Base-by-base conservation (phyloP, 352 stramenopile genomes). In the Phytophthora colocasiae region DNA sequence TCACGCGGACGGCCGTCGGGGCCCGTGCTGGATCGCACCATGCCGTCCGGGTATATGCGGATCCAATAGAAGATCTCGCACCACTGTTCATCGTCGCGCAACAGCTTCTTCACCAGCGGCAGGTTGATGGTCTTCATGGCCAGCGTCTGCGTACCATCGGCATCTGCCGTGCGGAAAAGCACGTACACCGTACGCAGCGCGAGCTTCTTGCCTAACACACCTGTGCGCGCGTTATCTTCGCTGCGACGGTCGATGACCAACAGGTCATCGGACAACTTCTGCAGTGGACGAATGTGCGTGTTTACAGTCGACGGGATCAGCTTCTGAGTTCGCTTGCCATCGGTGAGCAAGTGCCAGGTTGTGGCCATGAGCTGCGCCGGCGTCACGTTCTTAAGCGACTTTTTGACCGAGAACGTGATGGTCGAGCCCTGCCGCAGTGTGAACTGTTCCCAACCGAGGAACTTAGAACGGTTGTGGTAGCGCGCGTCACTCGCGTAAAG, bases 41-140 rank as follows among this genome's bases (percentile, higher is more conserved):
- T 41, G 29, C 56, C 24, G 40, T 68, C 14, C 2, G 69, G 61
- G 19, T 40, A 47, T 3, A 57, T 47, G 46, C 78, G 71, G 63
- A 86, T 78, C 77, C 78, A 90, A 58, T 90, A 90, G 62, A 87
- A 87, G 48, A 89, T 79, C 46, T 91, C 75, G 66, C 75, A 86
- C 80, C 80, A 91, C 27, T 70, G 38, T 56, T 91, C 78, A 44
- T 83, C 60, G 15, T 71, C 52, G 1, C 56, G 58, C 40, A 91
- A 61, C 48, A 77, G 43, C 26, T 71, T 63, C 51, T 83, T 80
- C 26, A 85, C 74, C 24, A 77, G 55, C 34, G 75, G 78, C 47
- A 80, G 51, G 68, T 87, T 77, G 32, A 91, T 73, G 38, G 80
- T 91, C 58, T 89, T 87, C 78, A 89, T 91, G 41, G 64, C 68